Base-by-base conservation (phyloP, 139 green algal genomes). In the Chlorella sorokiniana region DNA sequence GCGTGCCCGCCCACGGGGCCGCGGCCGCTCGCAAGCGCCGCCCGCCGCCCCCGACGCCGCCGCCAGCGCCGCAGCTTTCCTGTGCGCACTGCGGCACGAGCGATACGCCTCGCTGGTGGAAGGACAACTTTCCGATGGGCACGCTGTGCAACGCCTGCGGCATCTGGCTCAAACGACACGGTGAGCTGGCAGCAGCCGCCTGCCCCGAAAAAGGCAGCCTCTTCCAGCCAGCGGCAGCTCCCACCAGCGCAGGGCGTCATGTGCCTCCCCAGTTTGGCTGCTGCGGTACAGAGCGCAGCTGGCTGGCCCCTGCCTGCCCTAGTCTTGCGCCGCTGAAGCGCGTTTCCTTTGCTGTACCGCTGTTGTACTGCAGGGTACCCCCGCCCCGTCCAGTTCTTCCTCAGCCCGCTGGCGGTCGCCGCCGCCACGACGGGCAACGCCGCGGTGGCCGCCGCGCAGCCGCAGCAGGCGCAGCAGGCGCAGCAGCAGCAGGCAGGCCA, bases 101-200 rank as follows among this genome's bases (percentile, higher is more conserved):
- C 9, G 82, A 86, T 25, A 86, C 82, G 16, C 82, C 82, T 2
- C 82, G 82, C 35, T 86, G 82, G 82, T 86, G 82, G 82, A 83
- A 83, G 20, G 81, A 86, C 70, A 63, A 70, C 44, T 82, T 86
- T 25, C 82, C 82, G 14, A 59, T 44, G 33, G 82, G 82, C 71
- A 82, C 64, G 31, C 71, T 86, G 16, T 86, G 82, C 72, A 86
- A 86, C 69, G 82, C 82, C 16, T 86, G 82, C 74, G 82, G 82
- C 78, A 86, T 86, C 51, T 86, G 82, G 82, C 82, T 86, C 4
- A 86, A 86, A 51, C 82, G 82, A 8, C 82, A 86, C 78, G 82
- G 77, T 82, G 45, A 3, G 76, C 29, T 20, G 29, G 18, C 18
- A 10, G 29, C 20, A 4, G 42, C 14, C n/a, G 35, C 22, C 38